A percentile compares a stretch with the other conserved stretches of the same genome.
Conservation (phyloP, 1,284 basidiomycete genomes). For the Cutaneotrichosporon daszewskae region DNA sequence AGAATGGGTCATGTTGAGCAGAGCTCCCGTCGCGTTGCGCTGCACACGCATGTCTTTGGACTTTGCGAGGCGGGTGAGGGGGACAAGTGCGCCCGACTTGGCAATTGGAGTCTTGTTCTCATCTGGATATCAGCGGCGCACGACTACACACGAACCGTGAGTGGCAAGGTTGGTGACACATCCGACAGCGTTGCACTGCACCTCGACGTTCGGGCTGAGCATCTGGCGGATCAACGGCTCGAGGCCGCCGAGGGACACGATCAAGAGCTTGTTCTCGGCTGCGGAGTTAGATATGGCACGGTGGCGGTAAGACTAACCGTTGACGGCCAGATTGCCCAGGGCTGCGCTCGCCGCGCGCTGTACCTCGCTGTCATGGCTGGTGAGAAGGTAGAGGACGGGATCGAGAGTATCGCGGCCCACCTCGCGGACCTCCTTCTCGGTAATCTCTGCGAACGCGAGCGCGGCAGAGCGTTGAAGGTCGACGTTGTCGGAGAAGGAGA, state of each 20-base stretch:
- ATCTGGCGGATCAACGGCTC: constrained; percentile 98
- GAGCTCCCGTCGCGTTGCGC: constrained; percentile 93
- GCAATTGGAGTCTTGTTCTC: constrained; percentile 99
- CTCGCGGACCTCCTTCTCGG: constrained; percentile 97
- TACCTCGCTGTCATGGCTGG: constrained; percentile 97
- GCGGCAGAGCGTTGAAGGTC: constrained; percentile 97
- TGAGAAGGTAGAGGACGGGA: constrained; percentile 94
- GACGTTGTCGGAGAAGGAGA: constrained; percentile 99
- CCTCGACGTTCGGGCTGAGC: constrained; percentile 98
- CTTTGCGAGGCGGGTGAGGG: constrained; percentile 89
- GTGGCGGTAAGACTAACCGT: constrained; percentile 69
- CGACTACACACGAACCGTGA: constrained; percentile 62
- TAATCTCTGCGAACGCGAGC: constrained; percentile 98
- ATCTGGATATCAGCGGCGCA: constrained; percentile 51
- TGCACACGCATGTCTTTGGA: constrained; percentile 99
- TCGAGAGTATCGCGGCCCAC: constrained; percentile 97
- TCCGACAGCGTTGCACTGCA: constrained; percentile 99
- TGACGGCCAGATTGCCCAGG: constrained; percentile 97
- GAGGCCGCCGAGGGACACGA: constrained; percentile 94
- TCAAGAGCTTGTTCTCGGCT: constrained; percentile 99
- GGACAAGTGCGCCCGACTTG: constrained; percentile 95
- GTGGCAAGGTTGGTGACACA: constrained; percentile 99
- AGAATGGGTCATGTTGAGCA: constrained; percentile 99
- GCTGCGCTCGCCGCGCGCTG: constrained; percentile 97
- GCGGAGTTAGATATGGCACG: constrained; percentile 11